Conservation (phyloP, 129 eudicot genomes). For the Tagetes erecta region DNA sequence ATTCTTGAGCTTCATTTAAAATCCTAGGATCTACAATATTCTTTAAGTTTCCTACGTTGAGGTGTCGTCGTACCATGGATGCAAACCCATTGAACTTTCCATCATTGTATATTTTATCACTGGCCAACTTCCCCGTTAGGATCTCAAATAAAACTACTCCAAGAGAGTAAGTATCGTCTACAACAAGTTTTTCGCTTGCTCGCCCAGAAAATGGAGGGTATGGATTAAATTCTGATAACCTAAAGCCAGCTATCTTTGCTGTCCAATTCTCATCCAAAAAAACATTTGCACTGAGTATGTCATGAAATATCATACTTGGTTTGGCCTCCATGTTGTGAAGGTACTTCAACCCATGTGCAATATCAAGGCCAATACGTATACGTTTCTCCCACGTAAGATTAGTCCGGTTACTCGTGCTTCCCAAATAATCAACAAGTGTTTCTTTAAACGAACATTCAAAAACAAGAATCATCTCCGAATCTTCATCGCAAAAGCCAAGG, state of each 20-base stretch:
- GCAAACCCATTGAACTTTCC: background rate
- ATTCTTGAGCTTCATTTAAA: background rate
- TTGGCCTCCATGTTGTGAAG: background rate
- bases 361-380: conserved; percentile 10
- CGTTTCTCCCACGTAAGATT: conserved; percentile 11
- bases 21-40: background rate
- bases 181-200: background rate
- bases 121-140: background rate
- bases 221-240: background rate
- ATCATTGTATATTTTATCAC: background rate
- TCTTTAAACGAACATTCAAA: background rate
- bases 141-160: conserved; percentile 5
- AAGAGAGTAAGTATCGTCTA: conserved; percentile 2
- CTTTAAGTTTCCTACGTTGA: background rate
- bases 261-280: conserved; percentile 2
- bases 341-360: conserved; percentile 3
- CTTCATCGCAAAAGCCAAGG: conserved; percentile 8
- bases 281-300: background rate
- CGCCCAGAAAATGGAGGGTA: background rate
- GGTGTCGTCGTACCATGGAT: background rate
- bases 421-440: background rate
- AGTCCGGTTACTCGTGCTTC: background rate
- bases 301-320: background rate
- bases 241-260: conserved; percentile 11
- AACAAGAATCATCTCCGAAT: background rate